Base-by-base conservation (phyloP, 2,329 filamentous ascomycete genomes). In the Shiraia sp. region DNA sequence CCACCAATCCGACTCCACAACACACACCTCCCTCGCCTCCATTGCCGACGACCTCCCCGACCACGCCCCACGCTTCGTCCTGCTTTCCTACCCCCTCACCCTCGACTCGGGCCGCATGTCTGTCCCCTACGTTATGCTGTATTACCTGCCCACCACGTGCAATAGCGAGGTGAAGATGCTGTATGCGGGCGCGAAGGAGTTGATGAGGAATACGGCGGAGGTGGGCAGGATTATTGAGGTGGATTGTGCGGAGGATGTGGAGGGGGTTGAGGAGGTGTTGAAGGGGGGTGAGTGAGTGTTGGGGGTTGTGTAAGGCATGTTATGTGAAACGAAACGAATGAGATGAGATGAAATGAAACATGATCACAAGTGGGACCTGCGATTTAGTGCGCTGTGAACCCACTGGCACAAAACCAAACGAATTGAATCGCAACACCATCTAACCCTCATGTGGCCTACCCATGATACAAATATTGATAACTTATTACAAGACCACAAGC, bases 131-230 rank as follows among this genome's bases (percentile, higher is more conserved):
- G 90, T 96, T 32, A 82, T 97, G 67, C 75, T 99, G 15, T 96
- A 95, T 76, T 97, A 96, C 74, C 83, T 97, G 15, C 93, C 93
- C 6, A 87, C 86, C 36, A 96, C 92, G 34, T 93, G 89, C 74
- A 96, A 95, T 68, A 82, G 80, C 55, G 88, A 91, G 64, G 76
- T 87, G 64, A 83, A 89, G 56, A 97, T 97, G 93, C 76, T 93
- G 66, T 99, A 97, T 69, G 93, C 93, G 22, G 88, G 91, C 27
- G 93, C 93, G 30, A 96, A 96, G 72, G 93, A 99, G 74, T 73
- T 97, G 69, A 42, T 42, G 40, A 27, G 40, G 6, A 42, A 42
- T 27, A 42, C 29, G 12, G 19, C 33, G 9, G 90, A 96, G 74
- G 91, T 90, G n/a, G 86, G 87, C 39, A 83, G 82, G 55, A 86